Evolutionary conservation across 2,329 filamentous ascomycete species (phyloP).

Genomic region (Hymenoscyphus fructigenus): DNA sequence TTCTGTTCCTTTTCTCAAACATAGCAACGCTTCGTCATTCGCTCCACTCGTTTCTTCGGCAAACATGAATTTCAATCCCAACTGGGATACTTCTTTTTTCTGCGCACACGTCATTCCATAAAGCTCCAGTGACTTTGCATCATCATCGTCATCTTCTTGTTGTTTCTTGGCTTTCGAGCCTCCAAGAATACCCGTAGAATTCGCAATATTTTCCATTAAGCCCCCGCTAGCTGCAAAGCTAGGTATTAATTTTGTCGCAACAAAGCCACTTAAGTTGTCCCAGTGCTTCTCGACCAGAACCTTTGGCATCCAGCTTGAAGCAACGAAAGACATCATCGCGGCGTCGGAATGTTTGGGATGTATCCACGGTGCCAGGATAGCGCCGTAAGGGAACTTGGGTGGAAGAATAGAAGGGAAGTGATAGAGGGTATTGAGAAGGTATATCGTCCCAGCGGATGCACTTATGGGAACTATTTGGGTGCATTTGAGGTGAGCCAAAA

Average conservation of each 20-base stretch:
- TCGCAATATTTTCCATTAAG: neutral
- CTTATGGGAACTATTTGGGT: neutral
- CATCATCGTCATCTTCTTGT: neutral
- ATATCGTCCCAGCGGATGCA: neutral
- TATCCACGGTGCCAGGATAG: neutral
- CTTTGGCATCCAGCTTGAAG: neutral
- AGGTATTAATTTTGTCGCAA: neutral
- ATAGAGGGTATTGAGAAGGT: neutral
- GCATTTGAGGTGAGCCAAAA: neutral
- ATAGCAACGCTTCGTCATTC: neutral
- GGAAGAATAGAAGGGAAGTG: neutral
- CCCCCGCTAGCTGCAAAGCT: neutral
- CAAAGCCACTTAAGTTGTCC: neutral
- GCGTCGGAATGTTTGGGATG: neutral
- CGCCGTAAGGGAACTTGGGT: neutral
- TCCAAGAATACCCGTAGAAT: neutral
- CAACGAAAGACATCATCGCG: neutral
- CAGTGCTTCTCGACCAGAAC: neutral
- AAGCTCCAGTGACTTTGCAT: neutral
- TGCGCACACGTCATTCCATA: neutral
- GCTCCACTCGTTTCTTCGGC: neutral
- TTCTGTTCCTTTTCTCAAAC: neutral
- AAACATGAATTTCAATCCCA: neutral
- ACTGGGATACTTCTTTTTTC: neutral
- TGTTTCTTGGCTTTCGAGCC: neutral